phyloP scores from a whole-genome alignment of 2,329 filamentous ascomycete species.

The Colletotrichum costaricense region DNA sequence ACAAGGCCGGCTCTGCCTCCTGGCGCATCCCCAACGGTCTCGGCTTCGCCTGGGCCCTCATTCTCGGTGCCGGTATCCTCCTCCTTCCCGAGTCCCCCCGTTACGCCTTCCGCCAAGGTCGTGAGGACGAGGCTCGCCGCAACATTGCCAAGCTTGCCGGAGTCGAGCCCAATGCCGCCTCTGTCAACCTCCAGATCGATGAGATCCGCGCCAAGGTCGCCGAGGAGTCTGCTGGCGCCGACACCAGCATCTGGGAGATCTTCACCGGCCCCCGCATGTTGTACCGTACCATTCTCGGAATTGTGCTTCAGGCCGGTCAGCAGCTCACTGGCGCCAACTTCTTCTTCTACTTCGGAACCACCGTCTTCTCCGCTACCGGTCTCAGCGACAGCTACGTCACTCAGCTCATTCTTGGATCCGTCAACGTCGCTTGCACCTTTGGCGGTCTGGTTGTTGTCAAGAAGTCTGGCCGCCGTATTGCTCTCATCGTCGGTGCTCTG shows the following conservation, averaged over 20 bases:
- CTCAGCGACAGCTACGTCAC: conserved; percentile 74
- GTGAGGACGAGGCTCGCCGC: conserved; percentile 58
- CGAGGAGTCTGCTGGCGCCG: conserved; percentile 56
- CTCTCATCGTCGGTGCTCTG: conserved; percentile 70
- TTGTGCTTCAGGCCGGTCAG: conserved; percentile 72
- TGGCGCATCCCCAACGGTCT: conserved; percentile 73
- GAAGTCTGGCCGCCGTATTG: conserved; percentile 71
- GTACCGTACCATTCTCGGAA: conserved; percentile 72
- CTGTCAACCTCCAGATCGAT: conserved; percentile 59
- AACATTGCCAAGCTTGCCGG: conserved; percentile 61
- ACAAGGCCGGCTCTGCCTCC: conserved; percentile 56
- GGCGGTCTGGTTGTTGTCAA: conserved; percentile 74
- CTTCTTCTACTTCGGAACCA: conserved; percentile 75
- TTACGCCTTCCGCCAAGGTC: conserved; percentile 59
- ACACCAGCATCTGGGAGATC: conserved; percentile 67
- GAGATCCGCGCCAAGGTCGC: conserved; percentile 64
- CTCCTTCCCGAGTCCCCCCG: conserved; percentile 67
- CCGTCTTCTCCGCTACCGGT: conserved; percentile 74
- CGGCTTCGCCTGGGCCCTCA: conserved; percentile 65
- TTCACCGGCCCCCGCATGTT: conserved; percentile 76
- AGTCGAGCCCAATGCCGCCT: conserved; percentile 49
- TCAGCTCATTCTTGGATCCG: conserved; percentile 74
- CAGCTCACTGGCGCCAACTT: conserved; percentile 77
- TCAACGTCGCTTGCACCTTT: conserved; percentile 76
- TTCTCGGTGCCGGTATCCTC: conserved; percentile 62